Evolutionary conservation across 2,329 filamentous ascomycete genomes (phyloP).

Genomic region (Balansia obtecta): DNA sequence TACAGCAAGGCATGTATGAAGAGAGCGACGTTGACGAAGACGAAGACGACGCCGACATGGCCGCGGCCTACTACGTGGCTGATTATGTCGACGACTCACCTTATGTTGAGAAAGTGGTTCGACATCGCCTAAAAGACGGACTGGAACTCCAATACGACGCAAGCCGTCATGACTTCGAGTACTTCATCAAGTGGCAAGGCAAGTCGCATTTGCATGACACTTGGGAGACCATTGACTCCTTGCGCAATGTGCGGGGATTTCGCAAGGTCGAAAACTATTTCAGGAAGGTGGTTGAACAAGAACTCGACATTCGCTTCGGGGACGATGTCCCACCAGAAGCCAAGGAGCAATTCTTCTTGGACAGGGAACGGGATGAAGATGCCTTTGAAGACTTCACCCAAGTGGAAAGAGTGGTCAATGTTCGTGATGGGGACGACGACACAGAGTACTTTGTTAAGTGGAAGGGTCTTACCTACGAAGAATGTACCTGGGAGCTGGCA

Average conservation of each 20-base stretch:
- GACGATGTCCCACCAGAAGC: slow-evolving; percentile 72
- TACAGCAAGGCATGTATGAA: slow-evolving; percentile 49
- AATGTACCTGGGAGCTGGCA: slow-evolving; percentile 84
- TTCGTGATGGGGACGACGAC: slow-evolving; percentile 66
- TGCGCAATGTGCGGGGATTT: slow-evolving; percentile 68
- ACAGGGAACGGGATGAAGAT: slow-evolving; percentile 82
- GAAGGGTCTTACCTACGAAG: slow-evolving; percentile 88
- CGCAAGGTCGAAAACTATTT: slow-evolving; percentile 94
- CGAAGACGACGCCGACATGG: slow-evolving; percentile 43
- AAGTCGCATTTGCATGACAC: slow-evolving; percentile 92
- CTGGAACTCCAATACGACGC: slow-evolving; percentile 45
- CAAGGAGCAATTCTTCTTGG: slow-evolving; percentile 88
- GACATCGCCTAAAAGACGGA: slow-evolving; percentile 67
- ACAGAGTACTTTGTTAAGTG: slow-evolving; percentile 93
- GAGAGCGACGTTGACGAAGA: slow-evolving; percentile 55
- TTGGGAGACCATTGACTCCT: slow-evolving; percentile 71
- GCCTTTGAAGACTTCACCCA: slow-evolving; percentile 81
- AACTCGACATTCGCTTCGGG: slow-evolving; percentile 65
- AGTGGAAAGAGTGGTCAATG: slow-evolving; percentile 84
- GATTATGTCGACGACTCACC: slow-evolving; percentile 66
- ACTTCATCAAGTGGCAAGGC: slow-evolving; percentile 90
- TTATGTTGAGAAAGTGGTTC: slow-evolving; percentile 82
- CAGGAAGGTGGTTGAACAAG: slow-evolving; percentile 66
- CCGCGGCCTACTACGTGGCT: slow-evolving; percentile 54
- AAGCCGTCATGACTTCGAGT: slow-evolving; percentile 71